phyloP scores from a whole-genome alignment of 345 rosid genomes.

The Boechera retrofracta region DNA sequence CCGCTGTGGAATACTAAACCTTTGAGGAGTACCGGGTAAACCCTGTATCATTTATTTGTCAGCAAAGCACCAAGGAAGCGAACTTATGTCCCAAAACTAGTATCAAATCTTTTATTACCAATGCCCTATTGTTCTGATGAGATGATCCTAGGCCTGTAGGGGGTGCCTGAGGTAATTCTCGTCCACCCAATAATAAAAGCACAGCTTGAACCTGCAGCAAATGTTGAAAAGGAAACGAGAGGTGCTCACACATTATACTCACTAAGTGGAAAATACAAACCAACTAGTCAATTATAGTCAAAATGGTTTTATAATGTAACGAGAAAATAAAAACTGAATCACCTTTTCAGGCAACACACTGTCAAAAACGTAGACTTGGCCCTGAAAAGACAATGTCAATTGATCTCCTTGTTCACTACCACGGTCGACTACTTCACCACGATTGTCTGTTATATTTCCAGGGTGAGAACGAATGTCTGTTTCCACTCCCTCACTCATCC shows the following conservation, averaged over 20 bases:
- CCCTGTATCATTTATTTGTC: slow-evolving; percentile 48
- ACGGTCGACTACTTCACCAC: slow-evolving; percentile 48
- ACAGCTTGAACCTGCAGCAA: slow-evolving; percentile 67
- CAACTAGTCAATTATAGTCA: slow-evolving; percentile 9
- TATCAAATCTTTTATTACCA: slow-evolving; percentile 8
- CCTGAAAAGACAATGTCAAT: slow-evolving; percentile 74
- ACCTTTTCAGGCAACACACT: slow-evolving; percentile 76
- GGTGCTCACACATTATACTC: neutral
- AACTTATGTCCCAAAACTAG: neutral
- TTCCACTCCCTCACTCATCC: slow-evolving; percentile 46
- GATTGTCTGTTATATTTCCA: slow-evolving; percentile 53
- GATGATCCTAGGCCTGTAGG: slow-evolving; percentile 47
- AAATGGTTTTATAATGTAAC: neutral
- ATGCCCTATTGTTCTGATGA: slow-evolving; percentile 50
- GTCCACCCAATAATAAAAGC: slow-evolving; percentile 63
- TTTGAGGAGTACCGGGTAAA: slow-evolving; percentile 59
- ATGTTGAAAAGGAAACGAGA: neutral
- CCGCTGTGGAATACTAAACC: slow-evolving; percentile 63
- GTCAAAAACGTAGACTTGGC: slow-evolving; percentile 80
- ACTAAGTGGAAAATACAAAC: slow-evolving; percentile 1
- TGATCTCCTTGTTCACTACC: slow-evolving; percentile 61
- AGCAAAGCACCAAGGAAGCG: slow-evolving; percentile 25
- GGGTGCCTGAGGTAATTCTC: slow-evolving; percentile 55
- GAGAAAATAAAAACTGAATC: neutral
- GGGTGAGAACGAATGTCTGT: slow-evolving; percentile 62